Percentiles rank a stretch among this genome's conserved stretches.
phyloP scores from a whole-genome alignment of 768 basidiomycete genomes.

The Termitomyces sp. region DNA sequence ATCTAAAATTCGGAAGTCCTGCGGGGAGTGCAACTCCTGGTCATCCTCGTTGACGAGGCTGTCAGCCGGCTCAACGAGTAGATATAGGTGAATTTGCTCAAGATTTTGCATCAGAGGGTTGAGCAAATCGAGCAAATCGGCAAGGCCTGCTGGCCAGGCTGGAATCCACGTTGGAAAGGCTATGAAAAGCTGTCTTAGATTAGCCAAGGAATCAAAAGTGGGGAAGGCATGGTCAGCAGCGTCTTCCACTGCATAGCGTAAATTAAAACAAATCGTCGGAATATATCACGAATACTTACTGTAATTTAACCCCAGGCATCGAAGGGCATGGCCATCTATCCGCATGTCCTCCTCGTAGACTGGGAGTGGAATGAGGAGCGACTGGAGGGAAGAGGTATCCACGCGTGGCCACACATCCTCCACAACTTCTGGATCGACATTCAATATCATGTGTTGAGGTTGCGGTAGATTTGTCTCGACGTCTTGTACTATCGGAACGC shows the following conservation, averaged over 20 bases:
- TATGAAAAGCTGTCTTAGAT: neutral
- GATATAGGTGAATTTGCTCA: neutral
- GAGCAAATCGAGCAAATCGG: neutral
- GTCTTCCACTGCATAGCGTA: constrained; percentile 1
- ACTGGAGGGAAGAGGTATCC: constrained; percentile 4
- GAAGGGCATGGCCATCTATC: neutral
- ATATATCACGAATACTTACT: neutral
- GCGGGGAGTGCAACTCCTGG: neutral
- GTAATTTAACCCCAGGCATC: neutral
- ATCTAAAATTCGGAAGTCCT: neutral
- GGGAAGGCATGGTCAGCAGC: neutral
- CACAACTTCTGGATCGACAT: neutral
- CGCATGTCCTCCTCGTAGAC: neutral
- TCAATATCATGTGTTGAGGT: neutral
- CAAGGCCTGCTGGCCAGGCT: neutral
- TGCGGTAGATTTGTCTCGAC: neutral
- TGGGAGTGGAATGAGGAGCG: constrained; percentile 3
- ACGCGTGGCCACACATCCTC: constrained; percentile 2
- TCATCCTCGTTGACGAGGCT: neutral
- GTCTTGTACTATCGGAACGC: neutral
- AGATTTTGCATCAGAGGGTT: constrained; percentile 2
- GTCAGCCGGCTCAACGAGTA: neutral
- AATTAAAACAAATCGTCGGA: neutral
- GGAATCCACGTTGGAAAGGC: constrained; percentile 1
- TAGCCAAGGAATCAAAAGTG: neutral